Base-by-base conservation (phyloP, 2,329 filamentous ascomycete species). In the Cadophora sp. region DNA sequence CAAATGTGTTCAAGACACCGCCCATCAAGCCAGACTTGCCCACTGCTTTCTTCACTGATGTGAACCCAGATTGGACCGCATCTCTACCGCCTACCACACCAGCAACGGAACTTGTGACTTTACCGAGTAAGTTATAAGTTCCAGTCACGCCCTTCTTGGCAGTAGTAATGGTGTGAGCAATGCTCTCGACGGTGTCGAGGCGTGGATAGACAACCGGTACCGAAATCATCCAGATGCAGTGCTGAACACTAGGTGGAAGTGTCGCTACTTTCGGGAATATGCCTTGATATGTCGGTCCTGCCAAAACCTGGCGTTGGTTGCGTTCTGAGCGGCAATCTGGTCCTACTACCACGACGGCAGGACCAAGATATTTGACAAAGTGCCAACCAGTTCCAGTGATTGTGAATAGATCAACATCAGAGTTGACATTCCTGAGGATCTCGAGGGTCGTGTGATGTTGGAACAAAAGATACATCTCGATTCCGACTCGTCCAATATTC, bases 351-450 rank as follows among this genome's bases (percentile, higher is more conserved):
- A 93, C 94, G 14, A 99, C 90, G 4, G 92, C 92, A 0, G 96
- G 96, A 0, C 96, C 96, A 6, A 99, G 87, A 75, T 92, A 97
- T 80, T 99, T 99, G 80, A 99, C 89, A 79, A 98, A 99, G 80
- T 99, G 96, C 96, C 96, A 99, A 8, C 96, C 96, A 24, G 92
- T 92, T n/a, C 96, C 95, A 0, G 96, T 98, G 65, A 99, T 91
- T 1, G 95, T 98, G 81, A 99, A 99, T 6, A 99, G 87, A 75
- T 99, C 96, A 59, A 90, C 86, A 76, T 99, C 96, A 58, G 92
- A 92, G 76, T 87, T 92, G 67, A 97, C 91, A 74, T 97, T 95
- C 63, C 94, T 92, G 67, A 99, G 87, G 51, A 98, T 92, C 77
- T 98, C 96, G 3, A 97, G 85, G 0, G 95, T 98, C 0, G 96